phyloP scores from a whole-genome alignment of 2,329 filamentous ascomycete genomes.

The Beauveria sp. region DNA sequence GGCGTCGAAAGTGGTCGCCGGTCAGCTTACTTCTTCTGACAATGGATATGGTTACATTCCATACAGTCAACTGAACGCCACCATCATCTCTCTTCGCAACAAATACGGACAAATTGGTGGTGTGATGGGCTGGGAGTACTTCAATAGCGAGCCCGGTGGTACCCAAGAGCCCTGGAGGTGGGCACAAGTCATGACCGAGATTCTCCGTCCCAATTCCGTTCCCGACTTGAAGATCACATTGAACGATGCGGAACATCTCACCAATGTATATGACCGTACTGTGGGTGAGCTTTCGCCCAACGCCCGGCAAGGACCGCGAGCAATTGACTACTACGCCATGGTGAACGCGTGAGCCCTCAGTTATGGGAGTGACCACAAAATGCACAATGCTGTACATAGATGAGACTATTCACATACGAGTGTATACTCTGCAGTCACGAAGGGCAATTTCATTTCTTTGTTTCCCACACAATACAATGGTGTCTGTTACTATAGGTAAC shows the following conservation, averaged over 20 bases:
- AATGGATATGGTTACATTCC: slow-evolving; percentile 51
- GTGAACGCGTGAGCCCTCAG: not conserved
- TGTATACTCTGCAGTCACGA: not conserved
- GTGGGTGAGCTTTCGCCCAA: not conserved
- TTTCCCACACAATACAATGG: too few species aligned
- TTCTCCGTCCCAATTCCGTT: slow-evolving; percentile 19
- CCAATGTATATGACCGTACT: slow-evolving; percentile 8
- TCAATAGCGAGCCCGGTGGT: slow-evolving; percentile 61
- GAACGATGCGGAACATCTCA: slow-evolving; percentile 11
- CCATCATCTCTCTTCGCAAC: slow-evolving; percentile 30
- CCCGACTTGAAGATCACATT: slow-evolving; percentile 12
- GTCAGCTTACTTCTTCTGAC: slow-evolving; percentile 64
- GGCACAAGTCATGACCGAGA: slow-evolving; percentile 55
- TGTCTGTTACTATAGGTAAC: not conserved
- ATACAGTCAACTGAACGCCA: slow-evolving; percentile 35
- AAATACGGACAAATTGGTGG: slow-evolving; percentile 66
- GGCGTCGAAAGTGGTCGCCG: slow-evolving; percentile 64
- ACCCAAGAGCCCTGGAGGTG: slow-evolving; percentile 62
- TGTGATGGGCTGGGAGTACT: slow-evolving; percentile 90
- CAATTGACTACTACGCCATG: slow-evolving; percentile 10
- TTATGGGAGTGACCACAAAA: not conserved
- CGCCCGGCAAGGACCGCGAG: not conserved
- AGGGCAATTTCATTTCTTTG: too few species aligned
- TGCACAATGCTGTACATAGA: not conserved
- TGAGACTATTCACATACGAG: not conserved